Base-by-base conservation (phyloP, 2,329 filamentous ascomycete species). In the Ceratocystis huliohia region DNA sequence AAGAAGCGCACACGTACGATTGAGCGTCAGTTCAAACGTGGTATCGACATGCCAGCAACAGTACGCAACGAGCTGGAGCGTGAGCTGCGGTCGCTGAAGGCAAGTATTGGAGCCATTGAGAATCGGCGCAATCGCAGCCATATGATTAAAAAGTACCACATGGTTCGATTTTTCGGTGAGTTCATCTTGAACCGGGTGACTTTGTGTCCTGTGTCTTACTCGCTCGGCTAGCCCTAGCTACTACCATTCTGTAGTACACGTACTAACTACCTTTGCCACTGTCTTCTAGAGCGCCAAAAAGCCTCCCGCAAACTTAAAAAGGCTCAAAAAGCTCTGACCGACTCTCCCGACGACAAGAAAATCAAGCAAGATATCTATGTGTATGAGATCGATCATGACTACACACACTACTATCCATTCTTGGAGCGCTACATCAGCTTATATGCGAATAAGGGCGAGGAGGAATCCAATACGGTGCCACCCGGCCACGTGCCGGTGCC, bases 111-210 rank as follows among this genome's bases (percentile, higher is more conserved):
- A 3, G 80, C 82, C 69, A 79, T 82, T 61, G 78, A 82, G 68
- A 79, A 81, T 67, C 84, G 85, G 71, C 86, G 84, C 76, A 81
- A 80, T 72, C 81, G 84, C 70, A 81, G 81, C 71, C 80, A 84
- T 68, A 89, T 92, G 83, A 91, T 92, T 69, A 80, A 80, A 63
- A 88, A 86, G 74, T 94, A 91, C 71, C 89, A 93, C 74, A 92
- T 90, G 83, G 84, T 93, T 63, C 80, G 89, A 33, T 94, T 94
- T 74, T 93, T 93, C 75, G 89, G 89, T 88, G 78, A 64, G 81
- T 71, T 4, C 7, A 67, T 33, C 46, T 56, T 68, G 5, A 17
- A 22, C 30, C 7, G 37, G 10, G 37, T n/a, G 5, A 3, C 13
- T 2, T 25, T 17, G n/a, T 17, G 45, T 30, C 10, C 20, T 33